phyloP scores from a whole-genome alignment of 228 moss, liverwort and hornwort species.

The Sphagnum fallax region DNA sequence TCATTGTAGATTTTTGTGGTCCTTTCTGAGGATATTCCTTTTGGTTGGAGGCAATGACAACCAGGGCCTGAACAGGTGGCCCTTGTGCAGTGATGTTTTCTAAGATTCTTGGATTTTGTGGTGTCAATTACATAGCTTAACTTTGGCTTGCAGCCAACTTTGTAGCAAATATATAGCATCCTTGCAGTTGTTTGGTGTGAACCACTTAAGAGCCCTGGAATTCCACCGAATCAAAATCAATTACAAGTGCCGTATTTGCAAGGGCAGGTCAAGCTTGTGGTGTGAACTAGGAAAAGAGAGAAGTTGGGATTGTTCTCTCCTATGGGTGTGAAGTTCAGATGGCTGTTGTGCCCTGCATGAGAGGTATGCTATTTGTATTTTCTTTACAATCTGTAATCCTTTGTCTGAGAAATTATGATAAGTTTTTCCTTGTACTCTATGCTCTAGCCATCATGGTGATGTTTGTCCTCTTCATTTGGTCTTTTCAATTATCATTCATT shows the following conservation, averaged over 20 bases:
- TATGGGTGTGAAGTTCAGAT: too few relatives aligned
- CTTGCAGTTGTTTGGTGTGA: slow-evolving; percentile 12
- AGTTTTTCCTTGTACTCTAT: too few relatives aligned
- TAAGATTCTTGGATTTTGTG: slow-evolving; percentile 9
- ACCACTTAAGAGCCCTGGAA: slow-evolving; percentile 20
- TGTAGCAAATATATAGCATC: slow-evolving; percentile 10
- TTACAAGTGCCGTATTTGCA: slow-evolving; percentile 20
- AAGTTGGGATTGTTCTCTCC: not conserved
- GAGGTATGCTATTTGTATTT: too few relatives aligned
- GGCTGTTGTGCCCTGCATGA: too few relatives aligned
- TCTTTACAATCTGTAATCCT: too few relatives aligned
- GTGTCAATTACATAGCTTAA: slow-evolving; percentile 16
- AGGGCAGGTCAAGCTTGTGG: slow-evolving; percentile 36
- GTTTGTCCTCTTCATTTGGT: too few relatives aligned
- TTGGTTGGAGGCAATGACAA: slow-evolving; percentile 2
- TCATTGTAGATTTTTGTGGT: slow-evolving; percentile 41
- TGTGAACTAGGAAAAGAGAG: slow-evolving; percentile 8
- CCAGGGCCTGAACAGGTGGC: slow-evolving; percentile 30
- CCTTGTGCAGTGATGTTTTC: slow-evolving; percentile 30
- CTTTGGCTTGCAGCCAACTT: slow-evolving; percentile 18
- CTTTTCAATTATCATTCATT: too few relatives aligned
- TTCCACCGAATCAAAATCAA: slow-evolving; percentile 19
- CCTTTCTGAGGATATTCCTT: slow-evolving; percentile 14
- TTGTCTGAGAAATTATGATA: too few relatives aligned
- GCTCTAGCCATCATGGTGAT: too few relatives aligned